Evolutionary conservation across 139 green algal genomes (phyloP), one percentile per base, ranked within the genome.

Genomic region (Tetradesmus lagerheimii): DNA sequence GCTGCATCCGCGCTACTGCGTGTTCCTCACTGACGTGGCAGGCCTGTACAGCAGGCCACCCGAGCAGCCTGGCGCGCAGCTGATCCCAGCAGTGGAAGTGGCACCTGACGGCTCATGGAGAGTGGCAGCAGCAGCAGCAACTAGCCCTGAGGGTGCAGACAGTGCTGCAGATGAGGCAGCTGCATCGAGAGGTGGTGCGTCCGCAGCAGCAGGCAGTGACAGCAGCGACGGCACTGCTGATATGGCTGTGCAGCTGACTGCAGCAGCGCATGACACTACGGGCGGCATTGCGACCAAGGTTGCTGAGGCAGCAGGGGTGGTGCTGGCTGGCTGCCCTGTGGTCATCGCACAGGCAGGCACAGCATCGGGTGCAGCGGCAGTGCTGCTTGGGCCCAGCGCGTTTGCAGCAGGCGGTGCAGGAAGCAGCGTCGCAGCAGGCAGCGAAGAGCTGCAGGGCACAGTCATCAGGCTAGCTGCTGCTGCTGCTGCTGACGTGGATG

Each of bases 11-110:
- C 39, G 91, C 1, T 90, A 80, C 15, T 94, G 93, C 16, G 89
- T 95, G 1, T 96, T 97, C 85, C 85, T 96, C 88, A 96, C 95
- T 39, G 92, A 97, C 75, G 95, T 97, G 43, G 39, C 84, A 8
- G 95, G 95, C 27, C 89, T 97, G 11, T 96, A 80, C 41, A 92
- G 95, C 83, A 67, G 85, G 9, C 92, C 92, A n/a, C 95, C 95
- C 8, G 77, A 92, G 45, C 81, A 94, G 66, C 57, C 71, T 3
- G 92, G 90, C 1, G 93, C 95, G 3, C 34, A 89, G 53, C 88
- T 95, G 31, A 80, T 97, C 29, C 78, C 45, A 11, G 71, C 47
- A n/a, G 93, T 95, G 34, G 45, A 87, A 16, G 91, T 95, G 25
- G 66, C 82, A 11, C 34, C 78, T 38, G 57, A 87, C 27, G 82